Evolutionary conservation across 768 basidiomycete genomes (phyloP), one percentile per base, ranked within the genome.

Genomic region (Tylopilus subfusipes): DNA sequence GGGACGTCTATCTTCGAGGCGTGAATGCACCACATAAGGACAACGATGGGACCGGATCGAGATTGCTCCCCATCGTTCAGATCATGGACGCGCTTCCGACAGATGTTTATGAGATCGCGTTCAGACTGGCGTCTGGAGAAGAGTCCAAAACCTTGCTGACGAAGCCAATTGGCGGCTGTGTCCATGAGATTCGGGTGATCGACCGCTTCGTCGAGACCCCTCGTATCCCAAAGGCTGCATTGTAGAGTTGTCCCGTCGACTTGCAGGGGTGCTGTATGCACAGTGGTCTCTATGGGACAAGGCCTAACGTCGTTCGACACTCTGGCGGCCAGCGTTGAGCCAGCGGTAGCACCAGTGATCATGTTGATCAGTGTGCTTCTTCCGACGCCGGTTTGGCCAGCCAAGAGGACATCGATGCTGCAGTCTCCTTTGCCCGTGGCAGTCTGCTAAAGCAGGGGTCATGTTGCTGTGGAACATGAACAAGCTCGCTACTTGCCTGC

Each of bases 21-120:
- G n/a, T 61, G 61, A 19, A 67, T 68, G n/a, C 65, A 66, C 65
- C 65, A 68, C 50, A 68, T 55, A 8, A 68, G 58, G 50, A 65
- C 25, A 47, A 64, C 39, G 48, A 21, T 43, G 42, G 61, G 24
- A 42, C 50, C 18, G 14, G 59, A 30, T 42, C 7, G 43, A 12
- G 52, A 27, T 31, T 49, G 33, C 19, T 59, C 57, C 47, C 54
- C 52, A 16, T 55, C 60, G 5, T 43, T 21, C 11, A 52, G 46
- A 52, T 52, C 53, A 24, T 24, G 39, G 43, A 67, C 53, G 31
- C 63, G 62, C 42, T 42, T 30, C 31, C 58, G 63, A 43, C 63
- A 65, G 21, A 65, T 25, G 39, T 34, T n/a, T 24, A 44, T 56
- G 49, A 65, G 64, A 48, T 62, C 65, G n/a, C 53, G 63, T 45